Percentiles rank a stretch among this genome's conserved stretches.
phyloP scores from a whole-genome alignment of 1,139 yeast species.

The Suhomyces atakaporum region DNA sequence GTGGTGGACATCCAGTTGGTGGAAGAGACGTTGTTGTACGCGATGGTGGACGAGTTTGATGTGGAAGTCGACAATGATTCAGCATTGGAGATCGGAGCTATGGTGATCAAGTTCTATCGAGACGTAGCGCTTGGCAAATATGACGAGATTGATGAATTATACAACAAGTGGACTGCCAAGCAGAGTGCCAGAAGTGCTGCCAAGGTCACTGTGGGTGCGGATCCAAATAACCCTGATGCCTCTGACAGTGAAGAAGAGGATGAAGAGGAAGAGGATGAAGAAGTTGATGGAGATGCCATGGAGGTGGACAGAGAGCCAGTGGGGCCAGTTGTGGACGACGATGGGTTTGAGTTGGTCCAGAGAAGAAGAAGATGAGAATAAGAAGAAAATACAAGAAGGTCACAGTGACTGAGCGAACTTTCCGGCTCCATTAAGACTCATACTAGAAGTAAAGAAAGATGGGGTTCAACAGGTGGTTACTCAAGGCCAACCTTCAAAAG shows the following conservation, averaged over 20 bases:
- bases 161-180: conserved; percentile 57
- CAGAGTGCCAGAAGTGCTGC: conserved; percentile 32
- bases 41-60: conserved; percentile 95
- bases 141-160: conserved; percentile 57
- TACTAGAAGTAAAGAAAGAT: too few relatives aligned
- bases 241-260: conserved; percentile 49
- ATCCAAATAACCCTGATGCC: conserved; percentile 62
- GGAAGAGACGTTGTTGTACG: conserved; percentile 82
- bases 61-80: conserved; percentile 87
- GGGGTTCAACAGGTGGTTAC: too few relatives aligned
- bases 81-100: conserved; percentile 71
- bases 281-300: conserved; percentile 31
- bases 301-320: conserved; percentile 43
- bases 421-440: too few relatives aligned
- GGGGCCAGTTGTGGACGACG: conserved; percentile 82
- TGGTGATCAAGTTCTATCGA: conserved; percentile 64
- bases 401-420: too few relatives aligned
- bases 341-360: conserved; percentile 88
- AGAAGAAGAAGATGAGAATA: conserved; percentile 49
- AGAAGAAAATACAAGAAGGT: not conserved
- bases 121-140: conserved; percentile 59
- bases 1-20: conserved; percentile 74
- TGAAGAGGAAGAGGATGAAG: conserved; percentile 42
- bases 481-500: too few relatives aligned
- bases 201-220: conserved; percentile 48